Percentiles rank a stretch among this genome's conserved stretches.
Conservation (phyloP, 2,329 filamentous ascomycete genomes). For the Fusarium abutilonis region DNA sequence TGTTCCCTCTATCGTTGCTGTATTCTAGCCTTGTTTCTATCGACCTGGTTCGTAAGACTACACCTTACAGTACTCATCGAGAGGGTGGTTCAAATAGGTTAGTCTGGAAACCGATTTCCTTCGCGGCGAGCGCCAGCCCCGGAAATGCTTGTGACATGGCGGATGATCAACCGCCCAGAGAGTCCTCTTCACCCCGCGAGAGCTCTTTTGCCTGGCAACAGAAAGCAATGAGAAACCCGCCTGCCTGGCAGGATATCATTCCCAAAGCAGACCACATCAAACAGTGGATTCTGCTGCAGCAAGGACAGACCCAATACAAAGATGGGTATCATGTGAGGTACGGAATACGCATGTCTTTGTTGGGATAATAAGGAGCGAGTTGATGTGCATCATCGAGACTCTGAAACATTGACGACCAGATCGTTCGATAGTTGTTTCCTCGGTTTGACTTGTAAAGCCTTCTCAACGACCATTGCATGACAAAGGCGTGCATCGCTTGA, state of each 20-base stretch:
- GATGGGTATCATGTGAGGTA: too few relatives aligned
- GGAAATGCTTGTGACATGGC: conserved; percentile 3
- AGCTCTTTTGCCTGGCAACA: neutral
- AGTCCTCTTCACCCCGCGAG: neutral
- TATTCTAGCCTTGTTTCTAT: too few relatives aligned
- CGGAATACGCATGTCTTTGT: conserved; percentile 1
- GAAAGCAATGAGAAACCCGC: neutral
- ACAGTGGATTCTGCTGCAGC: conserved; percentile 5
- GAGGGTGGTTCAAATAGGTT: neutral
- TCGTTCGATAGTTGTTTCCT: conserved; percentile 30
- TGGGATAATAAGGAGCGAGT: conserved; percentile 1
- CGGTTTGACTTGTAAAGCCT: neutral
- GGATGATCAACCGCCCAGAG: neutral
- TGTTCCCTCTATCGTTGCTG: too few relatives aligned
- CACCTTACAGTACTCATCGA: too few relatives aligned
- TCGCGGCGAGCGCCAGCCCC: conserved; percentile 5
- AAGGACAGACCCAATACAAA: conserved; percentile 5
- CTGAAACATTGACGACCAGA: conserved; percentile 6
- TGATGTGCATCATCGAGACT: conserved; percentile 25
- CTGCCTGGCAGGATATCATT: neutral
- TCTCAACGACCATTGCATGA: neutral
- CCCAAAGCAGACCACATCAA: neutral
- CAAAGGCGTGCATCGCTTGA: neutral
- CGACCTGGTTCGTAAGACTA: too few relatives aligned
- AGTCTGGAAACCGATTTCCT: neutral